Conservation (phyloP, 345 rosid genomes). For the Turritis glabra region DNA sequence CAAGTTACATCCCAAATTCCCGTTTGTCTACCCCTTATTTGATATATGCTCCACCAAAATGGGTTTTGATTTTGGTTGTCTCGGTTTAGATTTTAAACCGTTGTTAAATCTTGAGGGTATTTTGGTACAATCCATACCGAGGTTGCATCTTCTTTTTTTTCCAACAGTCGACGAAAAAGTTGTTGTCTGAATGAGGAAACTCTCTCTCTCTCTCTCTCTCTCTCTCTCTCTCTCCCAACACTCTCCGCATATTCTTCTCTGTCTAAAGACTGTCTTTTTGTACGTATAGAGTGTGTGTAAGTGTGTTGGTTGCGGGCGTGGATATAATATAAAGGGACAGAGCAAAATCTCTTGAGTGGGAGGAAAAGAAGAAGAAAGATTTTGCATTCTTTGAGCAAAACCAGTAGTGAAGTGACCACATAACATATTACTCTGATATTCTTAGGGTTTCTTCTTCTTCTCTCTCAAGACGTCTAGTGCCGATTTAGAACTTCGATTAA, state of each 20-base stretch:
- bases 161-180: not conserved
- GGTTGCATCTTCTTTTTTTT: not conserved
- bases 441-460: slow-evolving; percentile 17
- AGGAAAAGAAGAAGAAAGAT: not conserved
- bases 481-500: not conserved
- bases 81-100: not conserved
- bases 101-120: not conserved
- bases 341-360: not conserved
- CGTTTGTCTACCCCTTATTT: too few species aligned
- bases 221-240: not conserved
- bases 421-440: not conserved
- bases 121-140: not conserved
- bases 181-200: slow-evolving; percentile 21
- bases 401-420: slow-evolving; percentile 17
- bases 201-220: not conserved
- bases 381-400: slow-evolving; percentile 19
- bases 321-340: not conserved
- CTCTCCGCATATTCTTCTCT: not conserved
- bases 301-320: not conserved
- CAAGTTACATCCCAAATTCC: too few species aligned
- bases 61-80: not conserved
- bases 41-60: too few species aligned
- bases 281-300: not conserved
- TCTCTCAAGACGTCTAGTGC: not conserved
- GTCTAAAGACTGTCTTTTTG: slow-evolving; percentile 2